These are phyloP conservation scores for Cyclostephanos tholiformis DNA, from an alignment of 108 stramenopile species.

Conservation along the genomic window DNA sequence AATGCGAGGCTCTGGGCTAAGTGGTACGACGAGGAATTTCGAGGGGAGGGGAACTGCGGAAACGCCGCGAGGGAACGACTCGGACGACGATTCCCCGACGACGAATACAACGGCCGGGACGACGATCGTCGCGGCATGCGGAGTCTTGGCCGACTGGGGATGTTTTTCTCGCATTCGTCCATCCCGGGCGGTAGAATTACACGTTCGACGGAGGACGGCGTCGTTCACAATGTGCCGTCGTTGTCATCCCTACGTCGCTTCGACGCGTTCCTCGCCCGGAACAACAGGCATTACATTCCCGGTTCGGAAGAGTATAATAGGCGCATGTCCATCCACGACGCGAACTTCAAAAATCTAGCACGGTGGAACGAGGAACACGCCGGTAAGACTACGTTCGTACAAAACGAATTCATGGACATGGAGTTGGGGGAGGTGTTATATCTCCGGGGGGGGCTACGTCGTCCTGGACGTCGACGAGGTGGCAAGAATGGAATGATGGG, in stretches of 20 bases:
- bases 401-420: conserved; percentile 37
- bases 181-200: background rate
- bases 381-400: conserved; percentile 30
- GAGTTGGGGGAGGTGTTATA: conserved; percentile 29
- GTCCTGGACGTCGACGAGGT: background rate
- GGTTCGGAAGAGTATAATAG: conserved; percentile 9
- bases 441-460: conserved; percentile 28
- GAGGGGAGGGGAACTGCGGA: background rate
- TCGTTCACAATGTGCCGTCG: background rate
- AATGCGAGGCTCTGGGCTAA: conserved; percentile 14
- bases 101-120: background rate
- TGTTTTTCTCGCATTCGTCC: conserved; percentile 40
- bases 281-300: conserved; percentile 29
- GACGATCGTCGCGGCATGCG: background rate
- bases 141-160: conserved; percentile 32
- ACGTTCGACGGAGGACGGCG: background rate
- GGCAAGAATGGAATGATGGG: background rate
- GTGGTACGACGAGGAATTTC: conserved; percentile 19
- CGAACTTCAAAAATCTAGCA: conserved; percentile 18
- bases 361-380: conserved; percentile 28
- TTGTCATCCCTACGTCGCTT: background rate
- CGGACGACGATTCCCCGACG: background rate
- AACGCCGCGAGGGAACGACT: background rate
- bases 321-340: conserved; percentile 31
- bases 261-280: conserved; percentile 9